phyloP scores from a whole-genome alignment of 2,329 filamentous ascomycete species.

The Hymenoscyphus linearis region DNA sequence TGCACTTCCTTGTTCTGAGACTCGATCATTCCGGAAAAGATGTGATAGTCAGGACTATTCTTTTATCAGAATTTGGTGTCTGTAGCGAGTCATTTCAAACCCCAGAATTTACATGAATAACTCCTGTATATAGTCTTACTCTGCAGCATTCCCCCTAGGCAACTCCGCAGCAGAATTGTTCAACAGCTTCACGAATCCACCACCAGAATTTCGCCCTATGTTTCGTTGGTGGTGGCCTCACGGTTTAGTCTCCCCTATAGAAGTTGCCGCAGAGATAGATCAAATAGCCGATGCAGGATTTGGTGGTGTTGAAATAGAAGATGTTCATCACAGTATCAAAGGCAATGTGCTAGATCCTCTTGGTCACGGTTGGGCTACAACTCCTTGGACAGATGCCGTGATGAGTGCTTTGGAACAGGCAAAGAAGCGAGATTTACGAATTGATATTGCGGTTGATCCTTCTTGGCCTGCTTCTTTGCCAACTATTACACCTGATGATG shows the following conservation, averaged over 20 bases:
- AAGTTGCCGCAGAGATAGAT: conserved; percentile 2
- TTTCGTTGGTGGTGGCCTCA: conserved; percentile 7
- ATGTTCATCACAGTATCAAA: conserved; percentile 6
- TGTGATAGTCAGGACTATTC: too few species aligned
- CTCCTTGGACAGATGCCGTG: conserved; percentile 4
- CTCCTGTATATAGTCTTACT: background rate
- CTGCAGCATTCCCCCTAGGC: background rate
- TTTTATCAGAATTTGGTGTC: too few species aligned
- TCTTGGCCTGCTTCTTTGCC: conserved; percentile 5
- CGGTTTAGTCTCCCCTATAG: conserved; percentile 1
- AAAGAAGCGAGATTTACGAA: background rate
- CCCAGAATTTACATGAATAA: background rate
- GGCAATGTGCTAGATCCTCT: conserved; percentile 1
- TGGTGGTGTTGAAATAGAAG: conserved; percentile 3
- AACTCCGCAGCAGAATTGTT: conserved; percentile 2
- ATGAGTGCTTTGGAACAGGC: background rate
- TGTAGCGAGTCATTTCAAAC: background rate
- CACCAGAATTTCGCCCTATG: conserved; percentile 4
- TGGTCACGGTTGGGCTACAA: conserved; percentile 5
- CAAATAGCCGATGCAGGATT: conserved; percentile 6
- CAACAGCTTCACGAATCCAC: background rate
- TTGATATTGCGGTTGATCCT: conserved; percentile 2
- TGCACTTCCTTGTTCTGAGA: too few species aligned
- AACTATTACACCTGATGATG: conserved; percentile 3
- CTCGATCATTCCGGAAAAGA: too few species aligned